phyloP scores from a whole-genome alignment of 257 asterid genomes.

The Ligustrum vulgare region DNA sequence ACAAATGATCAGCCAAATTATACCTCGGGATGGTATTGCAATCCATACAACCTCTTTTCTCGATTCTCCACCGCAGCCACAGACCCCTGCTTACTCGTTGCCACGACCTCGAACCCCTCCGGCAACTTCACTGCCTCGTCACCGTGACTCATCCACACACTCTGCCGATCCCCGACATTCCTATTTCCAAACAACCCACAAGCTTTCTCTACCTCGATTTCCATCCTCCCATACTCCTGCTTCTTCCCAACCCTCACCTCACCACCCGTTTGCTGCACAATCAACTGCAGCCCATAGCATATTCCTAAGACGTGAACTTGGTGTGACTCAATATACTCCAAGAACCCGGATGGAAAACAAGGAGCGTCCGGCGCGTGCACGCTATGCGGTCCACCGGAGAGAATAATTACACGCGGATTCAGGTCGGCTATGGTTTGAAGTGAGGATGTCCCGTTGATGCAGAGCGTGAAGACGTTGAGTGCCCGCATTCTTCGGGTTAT shows the following conservation, averaged over 20 bases:
- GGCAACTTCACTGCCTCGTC: constrained; percentile 92
- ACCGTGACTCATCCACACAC: constrained; percentile 99
- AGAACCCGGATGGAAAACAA: constrained; percentile 66
- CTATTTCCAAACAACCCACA: constrained; percentile 67
- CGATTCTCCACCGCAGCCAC: constrained; percentile 78
- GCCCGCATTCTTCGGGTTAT: constrained; percentile 91
- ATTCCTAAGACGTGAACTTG: constrained; percentile 65
- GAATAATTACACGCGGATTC: constrained; percentile 68
- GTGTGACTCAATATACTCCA: constrained; percentile 57
- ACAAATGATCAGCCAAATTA: background rate
- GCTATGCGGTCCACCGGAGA: constrained; percentile 96
- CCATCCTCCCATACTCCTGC: constrained; percentile 97
- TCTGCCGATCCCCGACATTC: constrained; percentile 71
- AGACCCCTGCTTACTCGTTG: constrained; percentile 78
- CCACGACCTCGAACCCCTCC: constrained; percentile 82
- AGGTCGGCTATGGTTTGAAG: constrained; percentile 59
- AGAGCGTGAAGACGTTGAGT: constrained; percentile 79
- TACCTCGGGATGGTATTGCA: constrained; percentile 99
- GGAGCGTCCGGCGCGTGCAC: constrained; percentile 81
- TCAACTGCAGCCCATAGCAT: constrained; percentile 85
- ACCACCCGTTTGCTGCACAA: constrained; percentile 86
- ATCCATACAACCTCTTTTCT: constrained; percentile 64
- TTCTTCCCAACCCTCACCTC: constrained; percentile 74
- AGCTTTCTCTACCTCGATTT: constrained; percentile 52
- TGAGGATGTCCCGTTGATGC: constrained; percentile 78